Evolutionary conservation across 139 green algal species (phyloP).

Genomic region (Coccomyxa sp.): DNA sequence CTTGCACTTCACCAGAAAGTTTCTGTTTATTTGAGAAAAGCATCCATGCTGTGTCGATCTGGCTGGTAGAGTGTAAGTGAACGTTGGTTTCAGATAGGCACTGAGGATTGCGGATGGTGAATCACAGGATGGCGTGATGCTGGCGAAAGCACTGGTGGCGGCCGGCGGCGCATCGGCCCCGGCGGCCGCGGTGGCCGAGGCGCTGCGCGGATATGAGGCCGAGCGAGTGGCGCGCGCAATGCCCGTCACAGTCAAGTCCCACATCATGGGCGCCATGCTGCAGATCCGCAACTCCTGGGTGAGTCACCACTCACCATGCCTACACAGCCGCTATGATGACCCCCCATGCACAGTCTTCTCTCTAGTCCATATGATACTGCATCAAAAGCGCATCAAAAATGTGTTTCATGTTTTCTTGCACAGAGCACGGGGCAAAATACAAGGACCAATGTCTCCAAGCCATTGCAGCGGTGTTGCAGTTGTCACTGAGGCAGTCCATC

Average conservation of each 20-base stretch:
- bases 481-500: background rate
- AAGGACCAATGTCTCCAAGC: too few species aligned
- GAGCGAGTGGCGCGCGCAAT: slow-evolving; percentile 29
- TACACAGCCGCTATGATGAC: background rate
- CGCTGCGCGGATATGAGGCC: slow-evolving; percentile 51
- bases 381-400: too few species aligned
- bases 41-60: background rate
- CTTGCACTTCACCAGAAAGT: background rate
- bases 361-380: background rate
- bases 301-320: background rate
- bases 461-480: background rate
- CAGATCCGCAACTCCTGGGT: slow-evolving; percentile 41
- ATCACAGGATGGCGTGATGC: slow-evolving; percentile 56
- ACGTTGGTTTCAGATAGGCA: too few species aligned
- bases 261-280: slow-evolving; percentile 44
- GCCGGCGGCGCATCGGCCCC: background rate
- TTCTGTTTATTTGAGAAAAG: background rate
- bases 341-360: background rate
- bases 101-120: too few species aligned
- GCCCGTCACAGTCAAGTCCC: slow-evolving; percentile 37
- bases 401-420: too few species aligned
- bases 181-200: slow-evolving; percentile 15
- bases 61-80: too few species aligned
- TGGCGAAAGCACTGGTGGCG: slow-evolving; percentile 34
- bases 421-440: too few species aligned